These are phyloP conservation scores for Suillus americanus DNA, from an alignment of 768 basidiomycete species.

Conservation along the genomic window DNA sequence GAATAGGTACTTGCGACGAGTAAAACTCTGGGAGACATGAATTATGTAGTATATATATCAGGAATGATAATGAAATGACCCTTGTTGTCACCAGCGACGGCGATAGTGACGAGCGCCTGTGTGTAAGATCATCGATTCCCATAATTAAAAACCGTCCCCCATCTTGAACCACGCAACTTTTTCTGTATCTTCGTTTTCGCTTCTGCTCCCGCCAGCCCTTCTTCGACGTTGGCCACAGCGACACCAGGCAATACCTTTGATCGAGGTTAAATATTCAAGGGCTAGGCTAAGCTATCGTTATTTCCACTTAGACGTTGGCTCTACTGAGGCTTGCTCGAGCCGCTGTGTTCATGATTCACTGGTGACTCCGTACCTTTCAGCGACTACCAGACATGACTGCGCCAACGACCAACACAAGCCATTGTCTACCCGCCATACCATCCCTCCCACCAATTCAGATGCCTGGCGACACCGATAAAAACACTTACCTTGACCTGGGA, in stretches of 20 bases:
- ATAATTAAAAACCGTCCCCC: constrained; percentile 18
- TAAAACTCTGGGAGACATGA: constrained; percentile 36
- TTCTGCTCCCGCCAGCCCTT: neutral
- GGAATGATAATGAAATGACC: neutral
- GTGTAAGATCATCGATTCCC: constrained; percentile 15
- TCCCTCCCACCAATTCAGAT: constrained; percentile 46
- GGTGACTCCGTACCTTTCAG: neutral
- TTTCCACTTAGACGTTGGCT: neutral
- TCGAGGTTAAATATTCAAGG: neutral
- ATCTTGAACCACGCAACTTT: constrained; percentile 5
- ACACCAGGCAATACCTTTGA: neutral
- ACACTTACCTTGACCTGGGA: constrained; percentile 3
- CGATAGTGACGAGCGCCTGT: constrained; percentile 10
- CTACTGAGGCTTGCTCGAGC: neutral
- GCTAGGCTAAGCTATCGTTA: constrained; percentile 7
- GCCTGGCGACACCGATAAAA: constrained; percentile 30
- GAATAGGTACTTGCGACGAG: constrained; percentile 40
- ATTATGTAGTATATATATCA: neutral
- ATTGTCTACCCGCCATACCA: constrained; percentile 37
- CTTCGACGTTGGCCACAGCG: constrained; percentile 4
- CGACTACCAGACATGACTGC: constrained; percentile 20
- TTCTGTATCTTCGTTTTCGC: constrained; percentile 8
- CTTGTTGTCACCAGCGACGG: constrained; percentile 9
- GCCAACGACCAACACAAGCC: constrained; percentile 18
- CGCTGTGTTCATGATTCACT: constrained; percentile 1